A percentile compares a stretch with the other conserved stretches of the same genome.
These are phyloP conservation scores for Scleromitrula shiraiana DNA, from an alignment of 2,329 filamentous ascomycete species.

Conservation along the genomic window DNA sequence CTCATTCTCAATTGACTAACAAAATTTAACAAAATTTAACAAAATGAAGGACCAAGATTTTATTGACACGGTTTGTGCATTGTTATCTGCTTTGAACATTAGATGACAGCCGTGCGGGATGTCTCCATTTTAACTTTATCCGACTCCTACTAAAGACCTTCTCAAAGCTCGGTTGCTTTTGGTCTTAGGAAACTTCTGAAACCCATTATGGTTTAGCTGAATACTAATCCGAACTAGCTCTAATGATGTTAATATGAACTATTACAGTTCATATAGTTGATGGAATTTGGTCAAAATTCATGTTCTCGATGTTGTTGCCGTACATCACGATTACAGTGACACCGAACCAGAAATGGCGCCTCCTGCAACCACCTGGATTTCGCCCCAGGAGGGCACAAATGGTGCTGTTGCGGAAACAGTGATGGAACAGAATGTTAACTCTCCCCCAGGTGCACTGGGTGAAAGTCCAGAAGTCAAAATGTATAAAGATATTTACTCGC, in stretches of 20 bases:
- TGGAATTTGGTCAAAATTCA: too few species aligned
- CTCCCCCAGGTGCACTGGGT: neutral
- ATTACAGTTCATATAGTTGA: neutral
- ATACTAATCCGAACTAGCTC: neutral
- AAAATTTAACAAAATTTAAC: too few species aligned
- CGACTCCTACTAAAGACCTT: neutral
- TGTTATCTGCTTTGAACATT: neutral
- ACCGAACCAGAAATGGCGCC: conserved; percentile 19
- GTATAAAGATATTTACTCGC: conserved; percentile 5
- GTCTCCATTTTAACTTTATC: neutral
- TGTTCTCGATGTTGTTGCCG: neutral
- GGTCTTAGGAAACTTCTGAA: neutral
- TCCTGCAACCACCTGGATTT: conserved; percentile 25
- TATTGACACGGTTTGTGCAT: neutral
- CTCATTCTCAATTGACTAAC: too few species aligned
- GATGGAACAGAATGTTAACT: neutral
- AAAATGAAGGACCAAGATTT: neutral
- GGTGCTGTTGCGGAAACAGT: neutral
- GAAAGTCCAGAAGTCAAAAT: conserved; percentile 3
- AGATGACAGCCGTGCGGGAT: conserved; percentile 4
- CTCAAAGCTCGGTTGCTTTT: neutral
- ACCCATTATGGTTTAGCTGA: neutral
- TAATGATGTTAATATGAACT: neutral
- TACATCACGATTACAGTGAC: conserved; percentile 10
- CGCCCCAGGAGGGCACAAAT: conserved; percentile 13